phyloP scores from a whole-genome alignment of 1,284 basidiomycete species.

The Clitocybe nebularis region DNA sequence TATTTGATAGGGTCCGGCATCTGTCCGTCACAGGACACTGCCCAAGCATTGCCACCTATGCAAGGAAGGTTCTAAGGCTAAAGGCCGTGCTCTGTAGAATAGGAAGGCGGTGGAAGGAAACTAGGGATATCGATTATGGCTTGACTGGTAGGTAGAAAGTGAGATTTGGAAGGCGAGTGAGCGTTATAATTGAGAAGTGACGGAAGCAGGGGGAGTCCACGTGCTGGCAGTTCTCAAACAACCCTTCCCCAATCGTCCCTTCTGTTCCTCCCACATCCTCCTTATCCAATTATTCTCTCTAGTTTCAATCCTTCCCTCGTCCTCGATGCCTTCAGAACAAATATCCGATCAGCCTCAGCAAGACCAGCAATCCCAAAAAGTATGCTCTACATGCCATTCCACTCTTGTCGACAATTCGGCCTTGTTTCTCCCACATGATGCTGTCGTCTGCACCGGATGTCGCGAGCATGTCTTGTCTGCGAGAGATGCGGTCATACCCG shows the following conservation, averaged over 20 bases:
- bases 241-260: conserved; percentile 6
- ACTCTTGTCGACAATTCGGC: conserved; percentile 29
- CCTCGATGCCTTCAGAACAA: conserved; percentile 32
- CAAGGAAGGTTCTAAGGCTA: background rate
- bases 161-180: background rate
- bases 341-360: conserved; percentile 18
- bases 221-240: conserved; percentile 16
- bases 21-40: background rate
- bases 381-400: conserved; percentile 39
- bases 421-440: conserved; percentile 26
- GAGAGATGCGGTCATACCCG: conserved; percentile 12
- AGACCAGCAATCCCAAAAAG: conserved; percentile 28
- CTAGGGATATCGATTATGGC: background rate
- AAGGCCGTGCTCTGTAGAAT: no score
- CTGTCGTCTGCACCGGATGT: conserved; percentile 37
- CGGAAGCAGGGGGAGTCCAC: conserved; percentile 12
- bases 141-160: background rate
- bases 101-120: background rate
- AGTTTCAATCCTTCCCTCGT: conserved; percentile 3
- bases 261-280: conserved; percentile 14
- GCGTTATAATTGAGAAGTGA: background rate
- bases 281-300: conserved; percentile 9
- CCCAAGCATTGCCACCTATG: background rate
- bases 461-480: conserved; percentile 26
- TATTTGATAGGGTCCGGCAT: no score